Percentiles rank a stretch among this genome's conserved stretches.
Conservation (phyloP, 129 eudicot species). For the Centella asiatica region DNA sequence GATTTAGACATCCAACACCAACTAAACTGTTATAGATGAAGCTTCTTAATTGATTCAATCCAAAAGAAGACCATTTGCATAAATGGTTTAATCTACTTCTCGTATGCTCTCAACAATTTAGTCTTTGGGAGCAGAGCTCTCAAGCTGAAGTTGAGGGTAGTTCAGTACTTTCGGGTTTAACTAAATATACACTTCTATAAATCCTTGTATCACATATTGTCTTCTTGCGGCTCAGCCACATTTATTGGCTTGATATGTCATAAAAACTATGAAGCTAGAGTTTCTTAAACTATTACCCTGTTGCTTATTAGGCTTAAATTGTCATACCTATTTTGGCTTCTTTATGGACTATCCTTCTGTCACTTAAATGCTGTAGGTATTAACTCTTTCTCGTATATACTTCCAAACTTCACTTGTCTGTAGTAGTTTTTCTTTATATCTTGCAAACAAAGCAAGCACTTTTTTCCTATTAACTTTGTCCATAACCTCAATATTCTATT, state of each 20-base stretch:
- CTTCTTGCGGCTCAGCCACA: not conserved
- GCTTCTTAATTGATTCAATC: too few species aligned
- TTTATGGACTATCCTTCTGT: not conserved
- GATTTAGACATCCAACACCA: not conserved
- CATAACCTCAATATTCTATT: conserved; percentile 1
- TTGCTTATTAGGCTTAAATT: not conserved
- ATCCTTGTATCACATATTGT: too few species aligned
- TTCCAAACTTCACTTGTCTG: not conserved
- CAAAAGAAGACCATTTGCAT: too few species aligned
- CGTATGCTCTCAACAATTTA: too few species aligned
- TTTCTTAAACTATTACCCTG: not conserved
- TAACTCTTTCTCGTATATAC: not conserved
- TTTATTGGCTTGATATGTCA: not conserved
- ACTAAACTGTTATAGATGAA: too few species aligned
- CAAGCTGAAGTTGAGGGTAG: too few species aligned
- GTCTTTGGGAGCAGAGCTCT: too few species aligned
- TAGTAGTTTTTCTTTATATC: not conserved
- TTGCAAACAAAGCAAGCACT: not conserved
- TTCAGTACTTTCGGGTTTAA: too few species aligned
- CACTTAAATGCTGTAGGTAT: not conserved
- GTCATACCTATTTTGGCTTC: conserved; percentile 5
- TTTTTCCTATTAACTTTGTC: not conserved
- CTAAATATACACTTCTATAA: too few species aligned
- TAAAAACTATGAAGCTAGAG: not conserved
- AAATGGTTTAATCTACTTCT: too few species aligned